A percentile compares a stretch with the other conserved stretches of the same genome.
These are phyloP conservation scores for Monascus ruber DNA, from an alignment of 2,329 filamentous ascomycete species.

Conservation along the genomic window DNA sequence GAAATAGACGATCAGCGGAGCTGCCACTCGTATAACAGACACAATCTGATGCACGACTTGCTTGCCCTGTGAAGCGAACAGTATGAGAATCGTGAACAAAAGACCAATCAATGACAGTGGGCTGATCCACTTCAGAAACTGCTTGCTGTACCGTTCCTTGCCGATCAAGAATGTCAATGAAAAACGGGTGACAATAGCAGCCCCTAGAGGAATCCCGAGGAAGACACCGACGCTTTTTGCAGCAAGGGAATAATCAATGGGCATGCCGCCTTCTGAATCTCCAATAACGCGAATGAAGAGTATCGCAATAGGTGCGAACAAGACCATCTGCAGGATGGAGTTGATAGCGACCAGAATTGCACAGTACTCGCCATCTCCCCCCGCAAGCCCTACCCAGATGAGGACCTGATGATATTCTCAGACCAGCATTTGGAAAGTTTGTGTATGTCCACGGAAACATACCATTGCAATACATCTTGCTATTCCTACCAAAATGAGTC, in stretches of 20 bases:
- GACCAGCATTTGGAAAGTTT: background rate
- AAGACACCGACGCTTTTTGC: constrained; percentile 76
- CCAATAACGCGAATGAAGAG: constrained; percentile 62
- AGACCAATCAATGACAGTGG: constrained; percentile 74
- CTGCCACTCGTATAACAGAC: constrained; percentile 67
- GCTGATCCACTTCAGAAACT: constrained; percentile 58
- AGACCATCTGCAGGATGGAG: constrained; percentile 61
- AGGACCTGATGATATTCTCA: constrained; percentile 34
- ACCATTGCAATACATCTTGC: constrained; percentile 86
- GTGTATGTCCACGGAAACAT: constrained; percentile 7
- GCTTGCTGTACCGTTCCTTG: constrained; percentile 51
- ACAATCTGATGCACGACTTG: constrained; percentile 74
- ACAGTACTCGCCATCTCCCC: constrained; percentile 71
- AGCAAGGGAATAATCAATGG: constrained; percentile 52
- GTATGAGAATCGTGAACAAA: constrained; percentile 73
- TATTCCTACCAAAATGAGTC: constrained; percentile 70
- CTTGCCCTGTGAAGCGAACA: constrained; percentile 71
- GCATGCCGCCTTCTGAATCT: constrained; percentile 25
- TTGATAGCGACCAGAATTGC: constrained; percentile 68
- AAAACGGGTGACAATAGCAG: constrained; percentile 66
- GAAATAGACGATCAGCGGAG: constrained; percentile 75
- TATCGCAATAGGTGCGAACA: constrained; percentile 59
- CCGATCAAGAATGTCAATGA: constrained; percentile 45
- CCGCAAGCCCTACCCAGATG: constrained; percentile 69
- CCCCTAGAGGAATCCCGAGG: constrained; percentile 69